Conservation (phyloP, 352 stramenopile species). For the Phytopythium montanum region DNA sequence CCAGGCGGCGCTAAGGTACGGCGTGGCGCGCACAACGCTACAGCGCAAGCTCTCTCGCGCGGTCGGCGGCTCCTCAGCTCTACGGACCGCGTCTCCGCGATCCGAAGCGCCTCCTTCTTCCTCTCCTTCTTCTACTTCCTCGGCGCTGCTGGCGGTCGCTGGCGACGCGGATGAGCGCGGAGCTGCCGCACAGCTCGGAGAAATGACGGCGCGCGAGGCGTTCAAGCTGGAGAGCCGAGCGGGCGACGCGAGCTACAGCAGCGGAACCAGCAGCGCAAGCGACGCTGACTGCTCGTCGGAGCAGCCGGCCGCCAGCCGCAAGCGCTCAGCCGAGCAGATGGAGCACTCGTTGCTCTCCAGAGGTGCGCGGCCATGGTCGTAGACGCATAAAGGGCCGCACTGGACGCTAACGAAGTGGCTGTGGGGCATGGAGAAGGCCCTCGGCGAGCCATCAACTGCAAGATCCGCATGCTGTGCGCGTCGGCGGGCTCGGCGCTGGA, state of each 20-base stretch:
- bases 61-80: not conserved
- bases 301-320: slow-evolving; percentile 20
- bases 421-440: no score
- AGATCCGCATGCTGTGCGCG: slow-evolving; percentile 82
- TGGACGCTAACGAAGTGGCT: not conserved
- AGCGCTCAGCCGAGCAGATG: slow-evolving; percentile 46
- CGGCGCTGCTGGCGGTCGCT: not conserved
- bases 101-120: not conserved
- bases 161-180: slow-evolving; percentile 4
- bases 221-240: slow-evolving; percentile 10
- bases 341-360: slow-evolving; percentile 12
- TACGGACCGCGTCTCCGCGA: not conserved
- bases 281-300: slow-evolving; percentile 14
- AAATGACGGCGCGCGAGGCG: slow-evolving; percentile 8
- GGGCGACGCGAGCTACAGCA: not conserved
- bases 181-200: not conserved
- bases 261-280: slow-evolving; percentile 14
- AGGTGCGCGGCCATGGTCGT: slow-evolving; percentile 14
- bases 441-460: slow-evolving; percentile 83
- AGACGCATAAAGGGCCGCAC: no score
- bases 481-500: slow-evolving; percentile 76
- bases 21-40: slow-evolving; percentile 68
- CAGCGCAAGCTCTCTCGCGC: slow-evolving; percentile 55
- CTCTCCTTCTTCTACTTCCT: no score
- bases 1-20: slow-evolving; percentile 65